Conservation (phyloP, 352 stramenopile species). For the Globisporangium alternatum region DNA sequence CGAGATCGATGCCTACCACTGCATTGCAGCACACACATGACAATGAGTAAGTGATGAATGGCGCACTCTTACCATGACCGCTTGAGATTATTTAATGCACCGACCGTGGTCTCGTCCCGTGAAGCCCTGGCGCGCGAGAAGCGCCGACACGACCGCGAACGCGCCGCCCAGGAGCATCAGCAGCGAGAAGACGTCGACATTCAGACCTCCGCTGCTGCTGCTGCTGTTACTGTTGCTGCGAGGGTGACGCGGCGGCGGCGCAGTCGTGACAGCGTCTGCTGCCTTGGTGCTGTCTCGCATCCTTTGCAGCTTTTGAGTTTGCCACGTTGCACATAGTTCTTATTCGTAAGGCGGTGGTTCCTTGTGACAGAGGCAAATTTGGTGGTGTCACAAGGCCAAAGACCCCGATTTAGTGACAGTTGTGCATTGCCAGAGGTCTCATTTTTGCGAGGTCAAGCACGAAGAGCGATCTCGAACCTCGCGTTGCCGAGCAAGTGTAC, state of each 20-base stretch:
- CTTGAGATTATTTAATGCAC: background rate
- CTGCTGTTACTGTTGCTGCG: constrained; percentile 1
- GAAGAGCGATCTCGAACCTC: too few relatives aligned
- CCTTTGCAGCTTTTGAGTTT: background rate
- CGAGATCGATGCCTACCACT: constrained; percentile 74
- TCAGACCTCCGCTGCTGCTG: constrained; percentile 1
- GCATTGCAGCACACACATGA: background rate
- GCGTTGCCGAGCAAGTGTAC: too few relatives aligned
- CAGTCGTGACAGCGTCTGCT: background rate
- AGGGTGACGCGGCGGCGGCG: background rate
- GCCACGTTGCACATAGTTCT: background rate
- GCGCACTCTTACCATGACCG: background rate
- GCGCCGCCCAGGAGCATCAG: constrained; percentile 39
- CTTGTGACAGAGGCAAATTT: background rate
- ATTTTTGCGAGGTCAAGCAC: too few relatives aligned
- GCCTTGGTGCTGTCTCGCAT: background rate
- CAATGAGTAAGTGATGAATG: background rate
- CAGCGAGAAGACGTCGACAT: constrained; percentile 32
- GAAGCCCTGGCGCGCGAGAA: constrained; percentile 55
- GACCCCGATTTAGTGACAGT: too few relatives aligned
- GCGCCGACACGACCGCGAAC: constrained; percentile 38
- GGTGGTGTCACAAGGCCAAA: background rate
- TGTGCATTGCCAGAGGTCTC: too few relatives aligned
- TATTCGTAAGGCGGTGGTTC: constrained; percentile 1
- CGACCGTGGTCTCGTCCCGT: constrained; percentile 54